A percentile compares a stretch with the other conserved stretches of the same genome.
These are phyloP conservation scores for Termitomyces sp. DNA, from an alignment of 1,284 basidiomycete species.

Conservation along the genomic window DNA sequence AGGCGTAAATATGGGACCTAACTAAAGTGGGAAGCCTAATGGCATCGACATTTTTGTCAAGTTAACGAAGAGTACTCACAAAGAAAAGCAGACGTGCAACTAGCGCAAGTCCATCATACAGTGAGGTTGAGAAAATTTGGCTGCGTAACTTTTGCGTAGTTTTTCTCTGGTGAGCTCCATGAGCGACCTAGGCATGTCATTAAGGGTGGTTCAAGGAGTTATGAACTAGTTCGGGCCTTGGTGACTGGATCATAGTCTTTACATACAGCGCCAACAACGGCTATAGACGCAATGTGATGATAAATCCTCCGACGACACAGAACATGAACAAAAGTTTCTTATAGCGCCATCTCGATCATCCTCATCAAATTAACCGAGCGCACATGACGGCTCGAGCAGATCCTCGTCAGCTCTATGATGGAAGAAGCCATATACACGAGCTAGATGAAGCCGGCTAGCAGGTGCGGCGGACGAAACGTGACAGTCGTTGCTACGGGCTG, in stretches of 20 bases:
- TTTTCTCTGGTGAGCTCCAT: not conserved
- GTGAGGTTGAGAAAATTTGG: not conserved
- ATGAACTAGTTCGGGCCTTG: not conserved
- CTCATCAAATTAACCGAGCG: slow-evolving; percentile 56
- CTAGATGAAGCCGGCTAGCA: slow-evolving; percentile 38
- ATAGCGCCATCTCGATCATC: slow-evolving; percentile 65
- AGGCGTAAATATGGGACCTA: not conserved
- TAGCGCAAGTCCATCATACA: not conserved
- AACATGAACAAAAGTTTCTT: slow-evolving; percentile 84
- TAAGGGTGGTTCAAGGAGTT: not conserved
- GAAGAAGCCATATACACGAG: slow-evolving; percentile 64
- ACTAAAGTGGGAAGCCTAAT: not conserved
- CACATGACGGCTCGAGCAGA: slow-evolving; percentile 67
- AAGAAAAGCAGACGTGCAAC: not conserved
- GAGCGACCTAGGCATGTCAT: not conserved
- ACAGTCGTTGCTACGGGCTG: not conserved
- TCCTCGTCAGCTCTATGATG: slow-evolving; percentile 71
- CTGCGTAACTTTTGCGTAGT: not conserved
- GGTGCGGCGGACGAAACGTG: not conserved
- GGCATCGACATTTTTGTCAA: not conserved
- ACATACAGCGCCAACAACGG: not conserved
- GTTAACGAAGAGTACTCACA: not conserved
- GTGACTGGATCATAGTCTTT: not conserved
- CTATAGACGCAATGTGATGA: not conserved
- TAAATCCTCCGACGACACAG: slow-evolving; percentile 35